Conservation (phyloP, 2,329 filamentous ascomycete genomes). For the Chaetothyriales sp. region DNA sequence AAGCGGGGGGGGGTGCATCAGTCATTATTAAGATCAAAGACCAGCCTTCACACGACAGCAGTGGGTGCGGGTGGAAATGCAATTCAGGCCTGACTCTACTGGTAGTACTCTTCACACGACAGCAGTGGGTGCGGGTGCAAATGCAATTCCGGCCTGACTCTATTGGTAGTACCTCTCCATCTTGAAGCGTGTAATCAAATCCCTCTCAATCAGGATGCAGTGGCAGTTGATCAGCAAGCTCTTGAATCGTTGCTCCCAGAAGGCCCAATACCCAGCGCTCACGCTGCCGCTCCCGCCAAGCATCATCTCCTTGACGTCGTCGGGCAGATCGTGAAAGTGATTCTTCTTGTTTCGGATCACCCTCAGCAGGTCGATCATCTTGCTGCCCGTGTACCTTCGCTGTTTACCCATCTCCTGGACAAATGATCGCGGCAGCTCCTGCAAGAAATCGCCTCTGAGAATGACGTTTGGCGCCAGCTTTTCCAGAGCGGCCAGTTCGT, state of each 20-base stretch:
- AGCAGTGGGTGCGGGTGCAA: background rate
- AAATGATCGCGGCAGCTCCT: slow-evolving; percentile 62
- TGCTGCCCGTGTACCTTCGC: slow-evolving; percentile 77
- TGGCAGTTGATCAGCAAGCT: slow-evolving; percentile 66
- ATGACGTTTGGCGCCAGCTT: slow-evolving; percentile 36
- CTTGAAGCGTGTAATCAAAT: slow-evolving; percentile 44
- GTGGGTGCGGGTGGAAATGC: background rate
- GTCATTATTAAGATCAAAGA: too few species aligned
- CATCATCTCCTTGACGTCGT: slow-evolving; percentile 58
- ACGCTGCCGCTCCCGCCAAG: slow-evolving; percentile 11
- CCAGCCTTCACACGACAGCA: background rate
- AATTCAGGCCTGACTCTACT: background rate
- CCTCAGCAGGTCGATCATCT: slow-evolving; percentile 72
- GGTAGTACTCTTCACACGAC: slow-evolving; percentile 55
- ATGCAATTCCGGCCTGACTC: background rate
- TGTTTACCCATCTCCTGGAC: slow-evolving; percentile 85
- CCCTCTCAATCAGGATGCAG: slow-evolving; percentile 54
- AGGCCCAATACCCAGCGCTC: slow-evolving; percentile 56
- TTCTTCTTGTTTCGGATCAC: slow-evolving; percentile 93
- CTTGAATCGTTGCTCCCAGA: slow-evolving; percentile 72
- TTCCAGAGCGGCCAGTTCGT: slow-evolving; percentile 39
- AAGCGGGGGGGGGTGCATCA: background rate
- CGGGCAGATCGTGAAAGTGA: slow-evolving; percentile 92
- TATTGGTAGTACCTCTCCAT: slow-evolving; percentile 56
- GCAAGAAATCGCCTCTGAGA: slow-evolving; percentile 53